Evolutionary conservation across 129 eudicot species (phyloP), one percentile per base, ranked within the genome.

Genomic region (Arctium lappa): DNA sequence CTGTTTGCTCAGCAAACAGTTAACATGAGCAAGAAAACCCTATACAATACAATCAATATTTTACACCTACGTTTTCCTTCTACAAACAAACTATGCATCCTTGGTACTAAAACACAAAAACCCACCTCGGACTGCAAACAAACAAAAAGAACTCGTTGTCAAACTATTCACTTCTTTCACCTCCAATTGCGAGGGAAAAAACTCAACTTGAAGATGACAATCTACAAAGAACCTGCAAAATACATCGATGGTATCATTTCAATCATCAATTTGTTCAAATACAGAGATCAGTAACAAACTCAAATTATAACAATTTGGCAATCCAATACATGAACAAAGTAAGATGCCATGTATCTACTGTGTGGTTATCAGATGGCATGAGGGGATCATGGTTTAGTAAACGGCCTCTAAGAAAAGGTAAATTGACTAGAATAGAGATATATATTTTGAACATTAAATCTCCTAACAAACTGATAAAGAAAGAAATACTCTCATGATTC

Each of bases 201-300:
- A 75, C 39, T 31, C n/a, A 73, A 63, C 36, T 29, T 69, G 53
- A 79, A 60, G 48, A 40, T 13, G 3, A 60, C 56, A 71, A 83
- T 77, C 68, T 70, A 77, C 77, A 79, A 42, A 79, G 5, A 72
- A 84, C 87, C 87, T 84, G 87, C 74, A 78, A 62, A 32, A 32
- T 65, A 78, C 8, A 83, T 38, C 4, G 71, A 72, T 1, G 1
- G 30, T 70, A 70, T 77, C 65, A 48, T 50, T 27, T 76, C 77
- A 71, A 37, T 83, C 4, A 66, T 82, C 32, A 16, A 18, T 34
- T 9, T 12, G 18, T 34, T 48, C 3, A 48, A n/a, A 65, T 38
- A 31, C 4, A 63, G 10, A 32, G 4, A 56, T 76, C 0, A 30
- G 16, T 3, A 10, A 32, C 11, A 8, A 50, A 39, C 48, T 42